Evolutionary conservation across 179 eudicot species (phyloP).

Genomic region (Spergularia azorica): DNA sequence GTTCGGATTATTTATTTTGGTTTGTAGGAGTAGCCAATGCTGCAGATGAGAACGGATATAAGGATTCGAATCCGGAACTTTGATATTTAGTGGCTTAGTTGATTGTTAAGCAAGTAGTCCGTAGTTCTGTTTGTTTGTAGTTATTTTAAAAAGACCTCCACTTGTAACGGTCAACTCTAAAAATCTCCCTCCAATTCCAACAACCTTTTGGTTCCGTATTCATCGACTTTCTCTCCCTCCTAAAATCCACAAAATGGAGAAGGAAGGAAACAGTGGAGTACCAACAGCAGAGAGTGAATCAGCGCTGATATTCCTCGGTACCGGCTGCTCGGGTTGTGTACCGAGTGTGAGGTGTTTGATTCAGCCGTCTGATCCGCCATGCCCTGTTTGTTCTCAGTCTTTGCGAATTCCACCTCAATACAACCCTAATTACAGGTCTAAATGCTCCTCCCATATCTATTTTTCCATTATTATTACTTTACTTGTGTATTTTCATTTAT

Average conservation of each 20-base stretch:
- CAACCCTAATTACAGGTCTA: slow-evolving; percentile 77
- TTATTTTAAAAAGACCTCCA: too few relatives aligned
- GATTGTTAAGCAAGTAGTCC: too few relatives aligned
- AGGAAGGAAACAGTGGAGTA: background rate
- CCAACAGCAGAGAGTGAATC: slow-evolving; percentile 10
- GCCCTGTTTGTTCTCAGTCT: slow-evolving; percentile 59
- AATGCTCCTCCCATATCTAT: background rate
- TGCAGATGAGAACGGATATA: too few relatives aligned
- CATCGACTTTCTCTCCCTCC: background rate
- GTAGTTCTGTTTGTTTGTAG: too few relatives aligned
- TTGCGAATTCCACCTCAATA: slow-evolving; percentile 48
- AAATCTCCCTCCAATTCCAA: background rate
- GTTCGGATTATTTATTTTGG: too few relatives aligned
- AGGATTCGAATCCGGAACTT: too few relatives aligned
- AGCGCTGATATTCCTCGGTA: slow-evolving; percentile 68
- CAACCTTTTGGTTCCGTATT: too few relatives aligned
- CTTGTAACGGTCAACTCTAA: too few relatives aligned
- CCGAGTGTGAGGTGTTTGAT: slow-evolving; percentile 67
- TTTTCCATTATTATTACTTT: too few relatives aligned
- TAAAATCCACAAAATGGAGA: slow-evolving; percentile 7
- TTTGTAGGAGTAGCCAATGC: too few relatives aligned
- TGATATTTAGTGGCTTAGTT: too few relatives aligned
- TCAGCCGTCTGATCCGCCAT: slow-evolving; percentile 71
- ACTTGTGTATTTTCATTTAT: too few relatives aligned
- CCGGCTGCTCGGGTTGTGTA: slow-evolving; percentile 73